Evolutionary conservation across 2,329 filamentous ascomycete genomes (phyloP).

Genomic region (Colletotrichum echinochloae): DNA sequence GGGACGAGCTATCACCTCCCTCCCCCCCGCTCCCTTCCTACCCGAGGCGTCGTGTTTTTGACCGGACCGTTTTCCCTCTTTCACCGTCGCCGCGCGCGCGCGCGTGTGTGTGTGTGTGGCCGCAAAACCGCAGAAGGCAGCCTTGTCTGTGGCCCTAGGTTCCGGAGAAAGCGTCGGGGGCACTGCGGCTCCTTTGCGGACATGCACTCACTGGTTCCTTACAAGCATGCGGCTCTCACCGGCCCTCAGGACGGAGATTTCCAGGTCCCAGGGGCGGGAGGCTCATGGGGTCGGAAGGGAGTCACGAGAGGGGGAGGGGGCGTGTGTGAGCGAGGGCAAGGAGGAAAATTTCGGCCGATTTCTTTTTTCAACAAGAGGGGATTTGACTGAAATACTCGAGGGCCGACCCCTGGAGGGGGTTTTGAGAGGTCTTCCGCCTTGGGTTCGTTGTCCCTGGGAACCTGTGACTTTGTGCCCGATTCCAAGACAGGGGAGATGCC

Average conservation of each 20-base stretch:
- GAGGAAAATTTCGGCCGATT: conserved; percentile 30
- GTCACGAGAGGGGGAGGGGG: neutral
- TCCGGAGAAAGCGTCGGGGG: conserved; percentile 33
- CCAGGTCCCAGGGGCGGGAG: neutral
- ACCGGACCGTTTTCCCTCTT: neutral
- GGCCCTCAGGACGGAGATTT: conserved; percentile 7
- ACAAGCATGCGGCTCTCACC: conserved; percentile 15
- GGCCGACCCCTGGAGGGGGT: neutral
- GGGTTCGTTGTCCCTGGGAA: neutral
- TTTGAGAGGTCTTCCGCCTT: neutral
- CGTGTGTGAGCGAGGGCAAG: no score
- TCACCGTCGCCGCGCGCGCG: neutral
- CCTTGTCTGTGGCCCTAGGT: conserved; percentile 8
- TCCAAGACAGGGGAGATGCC: conserved; percentile 3
- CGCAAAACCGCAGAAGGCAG: neutral
- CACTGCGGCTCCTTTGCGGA: conserved; percentile 35
- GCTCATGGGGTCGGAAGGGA: conserved; percentile 12
- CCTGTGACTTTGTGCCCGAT: conserved; percentile 6
- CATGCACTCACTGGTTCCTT: neutral
- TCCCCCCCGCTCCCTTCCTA: no score
- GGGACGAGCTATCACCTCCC: neutral
- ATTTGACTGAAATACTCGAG: neutral
- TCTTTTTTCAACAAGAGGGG: conserved; percentile 17
- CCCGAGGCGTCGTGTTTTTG: neutral
- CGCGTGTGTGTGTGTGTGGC: neutral